Base-by-base conservation (phyloP, 805 yeast species). In the Pichia membranifaciens region DNA sequence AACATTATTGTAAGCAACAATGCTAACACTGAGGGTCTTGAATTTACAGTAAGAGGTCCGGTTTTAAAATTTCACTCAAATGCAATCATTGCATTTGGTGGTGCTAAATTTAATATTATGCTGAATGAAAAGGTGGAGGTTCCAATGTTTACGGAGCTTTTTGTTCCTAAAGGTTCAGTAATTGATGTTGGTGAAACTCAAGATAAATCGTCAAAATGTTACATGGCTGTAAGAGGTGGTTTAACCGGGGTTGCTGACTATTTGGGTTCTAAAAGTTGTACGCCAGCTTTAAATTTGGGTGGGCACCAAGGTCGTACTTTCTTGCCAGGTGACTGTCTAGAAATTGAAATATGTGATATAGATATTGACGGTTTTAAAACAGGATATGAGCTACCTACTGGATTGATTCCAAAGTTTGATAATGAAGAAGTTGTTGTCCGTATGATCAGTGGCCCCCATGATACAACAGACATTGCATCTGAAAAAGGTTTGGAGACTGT, bases 271-370 rank as follows among this genome's bases (percentile, higher is more conserved):
- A 61, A 61, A 35, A 51, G 60, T 47, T 61, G 66, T 47, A 52
- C 60, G 5, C 66, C 66, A 18, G 51, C 62, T 3, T 45, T 61
- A 15, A 49, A 47, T 6, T 36, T 61, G 6, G 66, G 66, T 36
- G 66, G 66, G 10, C 66, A 61, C 45, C 66, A 61, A 45, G 66
- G 66, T 18, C 50, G 66, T 25, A 56, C 56, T 3, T 48, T 61
- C 25, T 48, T 61, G 9, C 53, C 59, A 10, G 66, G 66, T 41
- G 66, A 61, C 42, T 61, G 66, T 49, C 47, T 61, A 23, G 49
- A 52, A 38, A 41, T 60, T n/a, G 20, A 17, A 10, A 5, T 28
- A 15, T 17, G 36, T 38, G 48, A 42, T 5, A 6, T 33, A 20
- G 22, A 16, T 4, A 28, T 44, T 10, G 29, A n/a, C 5, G 44